Evolutionary conservation across 495 filamentous ascomycete genomes (phyloP).

Genomic region (Aspergillus coremiiformis): DNA sequence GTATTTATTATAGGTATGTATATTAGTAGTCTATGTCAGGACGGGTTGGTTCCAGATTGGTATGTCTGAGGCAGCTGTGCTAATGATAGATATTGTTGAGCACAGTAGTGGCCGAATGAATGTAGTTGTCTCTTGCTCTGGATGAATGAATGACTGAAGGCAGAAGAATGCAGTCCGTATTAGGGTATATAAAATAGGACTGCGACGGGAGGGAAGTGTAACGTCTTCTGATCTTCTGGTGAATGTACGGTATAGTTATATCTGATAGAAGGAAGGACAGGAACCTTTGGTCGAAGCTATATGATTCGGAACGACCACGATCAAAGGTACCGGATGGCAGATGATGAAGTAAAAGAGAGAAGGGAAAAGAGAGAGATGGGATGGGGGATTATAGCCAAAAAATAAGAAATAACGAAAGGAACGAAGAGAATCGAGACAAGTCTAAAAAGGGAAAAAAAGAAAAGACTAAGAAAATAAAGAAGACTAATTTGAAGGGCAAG

Average conservation of each 20-base stretch:
- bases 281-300: conserved; percentile 19
- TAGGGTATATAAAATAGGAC: not conserved
- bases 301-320: conserved; percentile 10
- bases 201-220: conserved; percentile 2
- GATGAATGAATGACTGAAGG: conserved; percentile 19
- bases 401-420: conserved; percentile 16
- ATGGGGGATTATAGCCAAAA: conserved; percentile 19
- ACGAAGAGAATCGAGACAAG: conserved; percentile 19
- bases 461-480: conserved; percentile 21
- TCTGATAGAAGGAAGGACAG: conserved; percentile 28
- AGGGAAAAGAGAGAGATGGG: conserved; percentile 16
- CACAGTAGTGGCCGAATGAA: conserved; percentile 16
- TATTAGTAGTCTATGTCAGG: conserved; percentile 6
- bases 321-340: conserved; percentile 15
- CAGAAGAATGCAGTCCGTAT: not conserved
- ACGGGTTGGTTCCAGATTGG: not conserved
- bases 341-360: conserved; percentile 20
- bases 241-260: conserved; percentile 2
- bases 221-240: not conserved
- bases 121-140: conserved; percentile 15
- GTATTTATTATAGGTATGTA: conserved; percentile 19
- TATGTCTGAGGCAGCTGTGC: not conserved
- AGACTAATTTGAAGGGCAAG: conserved; percentile 17
- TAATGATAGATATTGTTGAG: not conserved
- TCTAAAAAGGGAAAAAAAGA: conserved; percentile 25